phyloP scores from a whole-genome alignment of 2,329 filamentous ascomycete genomes.

The Zymoseptoria crescenta region DNA sequence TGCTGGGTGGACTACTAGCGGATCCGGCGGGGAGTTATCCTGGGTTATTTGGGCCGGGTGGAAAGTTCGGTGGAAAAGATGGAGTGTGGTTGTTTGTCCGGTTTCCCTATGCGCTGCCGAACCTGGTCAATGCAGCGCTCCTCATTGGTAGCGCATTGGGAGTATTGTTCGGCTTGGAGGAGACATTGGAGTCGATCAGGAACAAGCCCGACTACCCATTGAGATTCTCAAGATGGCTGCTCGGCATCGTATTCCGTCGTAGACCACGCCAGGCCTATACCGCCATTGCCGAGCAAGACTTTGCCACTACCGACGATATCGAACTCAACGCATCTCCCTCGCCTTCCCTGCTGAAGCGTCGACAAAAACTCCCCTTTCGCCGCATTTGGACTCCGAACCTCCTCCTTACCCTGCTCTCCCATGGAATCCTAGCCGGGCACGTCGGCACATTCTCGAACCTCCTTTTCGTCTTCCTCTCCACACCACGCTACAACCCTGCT shows the following conservation, averaged over 20 bases:
- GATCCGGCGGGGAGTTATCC: slow-evolving; percentile 58
- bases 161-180: slow-evolving; percentile 59
- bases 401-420: slow-evolving; percentile 36
- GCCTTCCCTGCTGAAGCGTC: not conserved
- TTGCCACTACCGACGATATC: slow-evolving; percentile 13
- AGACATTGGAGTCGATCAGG: slow-evolving; percentile 41
- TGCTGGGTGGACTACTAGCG: slow-evolving; percentile 59
- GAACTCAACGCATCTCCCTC: slow-evolving; percentile 10
- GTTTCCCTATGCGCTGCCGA: slow-evolving; percentile 64
- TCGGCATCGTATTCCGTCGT: slow-evolving; percentile 27
- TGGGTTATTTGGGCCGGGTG: slow-evolving; percentile 52
- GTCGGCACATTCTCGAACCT: slow-evolving; percentile 43
- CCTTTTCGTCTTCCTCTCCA: slow-evolving; percentile 44
- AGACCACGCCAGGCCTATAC: slow-evolving; percentile 16
- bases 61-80: slow-evolving; percentile 47
- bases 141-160: slow-evolving; percentile 48
- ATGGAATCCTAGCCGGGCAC: slow-evolving; percentile 41
- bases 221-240: slow-evolving; percentile 33
- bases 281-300: slow-evolving; percentile 25
- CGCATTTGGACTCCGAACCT: slow-evolving; percentile 43
- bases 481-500: slow-evolving; percentile 35
- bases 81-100: slow-evolving; percentile 56
- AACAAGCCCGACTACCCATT: slow-evolving; percentile 36
- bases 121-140: slow-evolving; percentile 56
- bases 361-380: slow-evolving; percentile 37